A percentile compares a stretch with the other conserved stretches of the same genome.
Conservation (phyloP, 257 asterid species). For the Misopates orontium region DNA sequence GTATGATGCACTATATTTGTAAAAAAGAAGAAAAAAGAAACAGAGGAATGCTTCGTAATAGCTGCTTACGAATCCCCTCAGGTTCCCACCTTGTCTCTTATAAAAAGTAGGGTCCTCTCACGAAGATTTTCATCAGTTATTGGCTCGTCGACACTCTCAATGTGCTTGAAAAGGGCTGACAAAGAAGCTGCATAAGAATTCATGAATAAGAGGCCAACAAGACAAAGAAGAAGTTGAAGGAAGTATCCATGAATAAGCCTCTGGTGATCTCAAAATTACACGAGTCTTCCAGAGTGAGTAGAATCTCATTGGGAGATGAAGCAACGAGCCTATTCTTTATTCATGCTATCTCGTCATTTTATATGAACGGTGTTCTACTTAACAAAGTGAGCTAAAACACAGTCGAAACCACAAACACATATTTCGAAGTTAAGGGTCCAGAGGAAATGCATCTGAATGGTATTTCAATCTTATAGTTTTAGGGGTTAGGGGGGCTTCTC, state of each 20-base stretch:
- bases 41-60: constrained; percentile 1
- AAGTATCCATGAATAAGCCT: constrained; percentile 22
- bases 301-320: constrained; percentile 21
- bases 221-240: constrained; percentile 13
- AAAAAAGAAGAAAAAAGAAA: constrained; percentile 7
- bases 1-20: constrained; percentile 14
- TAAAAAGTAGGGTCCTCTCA: constrained; percentile 79
- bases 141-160: constrained; percentile 87
- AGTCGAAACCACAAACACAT: too few species aligned
- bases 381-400: constrained; percentile 14
- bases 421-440: constrained; percentile 6
- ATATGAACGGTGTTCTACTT: constrained; percentile 2
- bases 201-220: constrained; percentile 25
- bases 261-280: constrained; percentile 19
- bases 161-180: constrained; percentile 89
- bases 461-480: not conserved
- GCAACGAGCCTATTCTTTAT: constrained; percentile 24
- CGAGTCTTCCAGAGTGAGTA: constrained; percentile 10
- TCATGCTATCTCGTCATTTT: constrained; percentile 26
- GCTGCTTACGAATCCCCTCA: constrained; percentile 20
- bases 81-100: constrained; percentile 74
- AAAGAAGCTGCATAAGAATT: constrained; percentile 65
- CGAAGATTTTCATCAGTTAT: constrained; percentile 90
- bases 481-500: too few species aligned
- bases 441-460: not conserved